Evolutionary conservation across 352 stramenopile species (phyloP).

Genomic region (Globisporangium megalacanthum): DNA sequence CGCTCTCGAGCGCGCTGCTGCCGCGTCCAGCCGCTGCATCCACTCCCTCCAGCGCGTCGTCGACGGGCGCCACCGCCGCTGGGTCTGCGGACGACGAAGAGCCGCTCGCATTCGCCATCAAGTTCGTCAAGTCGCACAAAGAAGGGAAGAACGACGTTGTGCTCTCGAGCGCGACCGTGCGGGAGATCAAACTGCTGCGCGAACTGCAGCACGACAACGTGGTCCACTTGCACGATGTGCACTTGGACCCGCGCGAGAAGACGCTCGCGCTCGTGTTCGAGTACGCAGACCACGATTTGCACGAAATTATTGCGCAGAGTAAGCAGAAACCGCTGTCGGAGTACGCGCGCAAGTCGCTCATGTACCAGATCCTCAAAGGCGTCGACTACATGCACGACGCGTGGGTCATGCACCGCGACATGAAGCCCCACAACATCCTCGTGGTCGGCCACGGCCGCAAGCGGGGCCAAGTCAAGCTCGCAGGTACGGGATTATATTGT

Average conservation of each 20-base stretch:
- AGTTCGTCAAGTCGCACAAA: slow-evolving; percentile 87
- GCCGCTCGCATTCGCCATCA: slow-evolving; percentile 83
- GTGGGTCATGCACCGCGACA: slow-evolving; percentile 92
- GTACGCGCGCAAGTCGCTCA: slow-evolving; percentile 91
- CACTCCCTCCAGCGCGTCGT: too few relatives aligned
- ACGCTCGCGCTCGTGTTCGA: slow-evolving; percentile 85
- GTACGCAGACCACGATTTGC: slow-evolving; percentile 86
- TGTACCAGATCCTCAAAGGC: slow-evolving; percentile 90
- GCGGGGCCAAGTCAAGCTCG: slow-evolving; percentile 80
- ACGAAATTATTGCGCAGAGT: slow-evolving; percentile 87
- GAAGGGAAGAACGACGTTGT: slow-evolving; percentile 89
- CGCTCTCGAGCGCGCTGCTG: slow-evolving; percentile 39
- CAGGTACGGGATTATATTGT: slow-evolving; percentile 17
- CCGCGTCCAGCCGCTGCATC: slow-evolving; percentile 17
- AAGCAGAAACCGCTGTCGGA: slow-evolving; percentile 87
- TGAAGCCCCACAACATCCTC: slow-evolving; percentile 93
- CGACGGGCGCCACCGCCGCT: neutral
- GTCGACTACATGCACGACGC: slow-evolving; percentile 92
- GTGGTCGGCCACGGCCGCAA: slow-evolving; percentile 84
- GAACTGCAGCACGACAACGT: slow-evolving; percentile 88
- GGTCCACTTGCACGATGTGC: slow-evolving; percentile 80
- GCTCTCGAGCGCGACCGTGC: slow-evolving; percentile 80
- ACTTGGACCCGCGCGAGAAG: slow-evolving; percentile 81
- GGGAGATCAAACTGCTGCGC: slow-evolving; percentile 88
- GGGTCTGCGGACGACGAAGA: slow-evolving; percentile 50